These are phyloP conservation scores for Oenanthe javanica DNA, from an alignment of 140 eudicot genomes.

Conservation along the genomic window DNA sequence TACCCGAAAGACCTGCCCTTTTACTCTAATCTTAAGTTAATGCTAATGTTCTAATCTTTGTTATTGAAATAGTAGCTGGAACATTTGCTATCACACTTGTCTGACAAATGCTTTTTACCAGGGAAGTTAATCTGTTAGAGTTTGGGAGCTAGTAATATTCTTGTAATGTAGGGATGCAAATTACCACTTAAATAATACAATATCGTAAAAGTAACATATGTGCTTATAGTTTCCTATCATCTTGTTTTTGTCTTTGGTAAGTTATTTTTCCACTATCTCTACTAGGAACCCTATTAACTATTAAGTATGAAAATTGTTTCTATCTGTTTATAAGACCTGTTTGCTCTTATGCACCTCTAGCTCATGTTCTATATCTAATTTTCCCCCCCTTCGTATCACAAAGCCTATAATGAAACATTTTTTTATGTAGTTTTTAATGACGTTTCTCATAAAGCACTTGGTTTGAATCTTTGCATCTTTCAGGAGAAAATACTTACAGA, in stretches of 20 bases:
- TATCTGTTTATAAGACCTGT: background rate
- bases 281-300: background rate
- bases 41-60: background rate
- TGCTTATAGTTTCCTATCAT: background rate
- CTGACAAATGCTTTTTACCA: background rate
- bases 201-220: background rate
- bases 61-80: background rate
- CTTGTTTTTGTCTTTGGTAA: background rate
- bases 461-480: conserved; percentile 8
- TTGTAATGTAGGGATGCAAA: background rate
- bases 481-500: conserved; percentile 69
- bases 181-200: background rate
- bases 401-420: background rate
- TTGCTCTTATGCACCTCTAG: background rate
- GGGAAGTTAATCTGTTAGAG: background rate
- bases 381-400: background rate
- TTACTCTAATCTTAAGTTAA: no score
- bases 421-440: background rate
- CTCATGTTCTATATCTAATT: background rate
- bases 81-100: background rate
- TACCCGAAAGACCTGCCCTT: background rate
- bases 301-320: background rate
- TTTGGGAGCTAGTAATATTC: background rate
- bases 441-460: background rate
- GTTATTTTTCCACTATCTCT: background rate